These are phyloP conservation scores for Fusarium irregulare DNA, from an alignment of 2,329 filamentous ascomycete species.

Conservation along the genomic window DNA sequence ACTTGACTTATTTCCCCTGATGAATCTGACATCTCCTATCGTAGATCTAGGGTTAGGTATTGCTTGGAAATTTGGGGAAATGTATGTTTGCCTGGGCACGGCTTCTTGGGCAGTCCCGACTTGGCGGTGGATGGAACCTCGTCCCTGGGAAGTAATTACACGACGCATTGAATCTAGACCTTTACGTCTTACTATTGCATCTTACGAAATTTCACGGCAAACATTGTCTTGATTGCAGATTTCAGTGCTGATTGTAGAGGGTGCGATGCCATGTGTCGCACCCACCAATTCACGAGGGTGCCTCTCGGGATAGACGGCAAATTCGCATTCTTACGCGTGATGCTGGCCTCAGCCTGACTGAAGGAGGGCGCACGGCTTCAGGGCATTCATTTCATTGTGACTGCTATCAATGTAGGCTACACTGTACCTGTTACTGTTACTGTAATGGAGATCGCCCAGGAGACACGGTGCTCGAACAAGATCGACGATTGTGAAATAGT, in stretches of 20 bases:
- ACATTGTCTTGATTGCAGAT: constrained; percentile 19
- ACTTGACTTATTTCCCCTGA: background rate
- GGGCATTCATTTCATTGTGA: background rate
- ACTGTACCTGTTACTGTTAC: constrained; percentile 35
- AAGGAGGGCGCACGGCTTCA: constrained; percentile 17
- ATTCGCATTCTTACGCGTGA: background rate
- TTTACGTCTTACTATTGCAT: background rate
- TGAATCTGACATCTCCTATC: constrained; percentile 1
- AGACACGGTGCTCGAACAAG: constrained; percentile 12
- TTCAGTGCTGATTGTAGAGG: constrained; percentile 10
- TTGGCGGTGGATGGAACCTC: constrained; percentile 19
- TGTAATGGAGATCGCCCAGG: constrained; percentile 24
- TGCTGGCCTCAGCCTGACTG: constrained; percentile 1
- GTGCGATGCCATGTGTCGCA: constrained; percentile 30
- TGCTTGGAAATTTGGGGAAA: background rate
- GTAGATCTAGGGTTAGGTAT: constrained; percentile 4
- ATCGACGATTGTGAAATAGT: constrained; percentile 10
- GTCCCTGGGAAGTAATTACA: constrained; percentile 10
- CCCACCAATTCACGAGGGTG: constrained; percentile 1
- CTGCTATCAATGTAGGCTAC: background rate
- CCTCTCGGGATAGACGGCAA: constrained; percentile 26
- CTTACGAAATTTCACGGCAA: background rate
- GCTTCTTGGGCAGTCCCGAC: constrained; percentile 6
- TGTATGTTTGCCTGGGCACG: constrained; percentile 1
- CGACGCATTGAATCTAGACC: constrained; percentile 3